These are phyloP conservation scores for Leishmania turanica DNA, from an alignment of 208 protist genomes.

Conservation along the genomic window DNA sequence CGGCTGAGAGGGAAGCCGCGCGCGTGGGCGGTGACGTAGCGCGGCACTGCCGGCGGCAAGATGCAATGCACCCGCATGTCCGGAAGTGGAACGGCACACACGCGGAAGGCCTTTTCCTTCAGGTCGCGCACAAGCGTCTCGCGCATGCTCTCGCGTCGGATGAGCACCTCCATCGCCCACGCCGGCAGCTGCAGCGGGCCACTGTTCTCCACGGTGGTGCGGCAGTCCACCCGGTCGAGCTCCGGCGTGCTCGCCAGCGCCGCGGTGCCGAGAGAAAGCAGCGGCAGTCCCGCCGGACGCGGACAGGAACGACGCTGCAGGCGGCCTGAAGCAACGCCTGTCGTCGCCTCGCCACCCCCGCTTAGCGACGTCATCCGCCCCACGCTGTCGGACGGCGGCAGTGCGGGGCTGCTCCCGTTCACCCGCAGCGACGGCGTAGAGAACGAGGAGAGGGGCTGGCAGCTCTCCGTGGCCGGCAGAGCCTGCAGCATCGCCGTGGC, in stretches of 20 bases:
- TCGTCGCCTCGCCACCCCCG: not conserved
- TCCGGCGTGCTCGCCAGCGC: constrained; percentile 17
- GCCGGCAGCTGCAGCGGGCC: constrained; percentile 26
- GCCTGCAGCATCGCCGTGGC: constrained; percentile 30
- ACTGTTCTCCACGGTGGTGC: not conserved
- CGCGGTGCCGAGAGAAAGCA: constrained; percentile 10
- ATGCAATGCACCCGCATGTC: constrained; percentile 73
- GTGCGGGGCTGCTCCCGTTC: constrained; percentile 16
- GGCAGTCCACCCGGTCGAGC: constrained; percentile 19
- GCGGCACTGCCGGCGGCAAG: constrained; percentile 58
- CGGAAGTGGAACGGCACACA: constrained; percentile 63
- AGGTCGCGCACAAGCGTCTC: constrained; percentile 56
- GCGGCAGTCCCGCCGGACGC: constrained; percentile 10
- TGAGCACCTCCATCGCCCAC: constrained; percentile 40
- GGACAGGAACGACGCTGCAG: not conserved
- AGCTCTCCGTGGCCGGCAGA: constrained; percentile 17
- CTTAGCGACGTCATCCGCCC: constrained; percentile 4
- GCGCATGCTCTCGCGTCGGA: constrained; percentile 55
- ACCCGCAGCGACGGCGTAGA: constrained; percentile 23
- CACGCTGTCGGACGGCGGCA: constrained; percentile 8
- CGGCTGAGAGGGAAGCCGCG: constrained; percentile 50
- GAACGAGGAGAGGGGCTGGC: constrained; percentile 3
- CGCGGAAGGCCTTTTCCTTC: constrained; percentile 47
- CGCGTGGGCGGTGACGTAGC: constrained; percentile 59
- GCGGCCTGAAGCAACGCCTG: constrained; percentile 2